Conservation (phyloP, 176 grass and related monocot species). For the Carex pumila region DNA sequence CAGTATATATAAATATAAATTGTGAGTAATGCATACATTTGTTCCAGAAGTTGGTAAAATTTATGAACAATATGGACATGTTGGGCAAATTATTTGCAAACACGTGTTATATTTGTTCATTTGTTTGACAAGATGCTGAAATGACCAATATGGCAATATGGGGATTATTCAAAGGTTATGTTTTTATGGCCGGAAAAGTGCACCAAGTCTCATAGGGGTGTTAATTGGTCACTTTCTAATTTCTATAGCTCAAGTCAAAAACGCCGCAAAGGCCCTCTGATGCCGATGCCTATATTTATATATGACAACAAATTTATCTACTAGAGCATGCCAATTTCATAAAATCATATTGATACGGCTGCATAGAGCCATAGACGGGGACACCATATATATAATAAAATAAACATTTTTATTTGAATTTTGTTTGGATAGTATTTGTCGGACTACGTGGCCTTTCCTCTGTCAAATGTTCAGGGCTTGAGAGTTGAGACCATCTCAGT, state of each 20-base stretch:
- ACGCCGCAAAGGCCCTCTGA: neutral
- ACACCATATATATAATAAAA: neutral
- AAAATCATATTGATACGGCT: neutral
- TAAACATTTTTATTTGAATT: neutral
- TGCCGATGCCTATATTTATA: neutral
- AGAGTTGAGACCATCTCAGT: neutral
- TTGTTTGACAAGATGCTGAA: no score
- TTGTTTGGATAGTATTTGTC: slow-evolving; percentile 5
- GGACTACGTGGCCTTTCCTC: slow-evolving; percentile 1
- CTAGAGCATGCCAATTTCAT: neutral
- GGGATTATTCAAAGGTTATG: no score
- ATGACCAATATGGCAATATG: no score
- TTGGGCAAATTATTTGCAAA: neutral
- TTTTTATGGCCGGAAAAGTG: no score
- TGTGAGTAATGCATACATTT: neutral
- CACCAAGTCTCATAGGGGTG: no score
- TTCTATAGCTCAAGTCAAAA: neutral
- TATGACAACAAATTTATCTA: neutral
- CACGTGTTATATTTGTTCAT: no score
- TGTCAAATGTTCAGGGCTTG: neutral
- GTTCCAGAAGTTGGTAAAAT: neutral
- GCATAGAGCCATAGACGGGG: neutral
- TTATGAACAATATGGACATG: neutral
- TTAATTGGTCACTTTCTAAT: neutral
- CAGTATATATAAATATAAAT: neutral